Conservation (phyloP, 371 early-diverging fungal genomes). For the Mortierella sp. region DNA sequence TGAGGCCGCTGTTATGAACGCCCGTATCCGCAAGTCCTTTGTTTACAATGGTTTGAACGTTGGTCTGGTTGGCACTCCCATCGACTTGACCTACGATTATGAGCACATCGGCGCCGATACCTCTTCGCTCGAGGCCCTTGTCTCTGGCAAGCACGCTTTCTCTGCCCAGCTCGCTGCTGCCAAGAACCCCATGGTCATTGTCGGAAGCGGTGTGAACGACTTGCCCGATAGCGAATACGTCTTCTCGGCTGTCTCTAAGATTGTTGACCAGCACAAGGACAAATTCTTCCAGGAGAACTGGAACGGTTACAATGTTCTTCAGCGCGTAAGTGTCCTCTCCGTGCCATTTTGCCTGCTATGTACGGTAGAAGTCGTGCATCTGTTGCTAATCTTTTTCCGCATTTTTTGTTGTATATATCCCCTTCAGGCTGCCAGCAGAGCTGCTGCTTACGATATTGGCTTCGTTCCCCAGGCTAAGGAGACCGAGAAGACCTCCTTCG, state of each 20-base stretch:
- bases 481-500: conserved; percentile 70
- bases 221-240: conserved; percentile 76
- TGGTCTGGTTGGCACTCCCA: conserved; percentile 83
- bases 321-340: conserved; percentile 69
- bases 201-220: conserved; percentile 88
- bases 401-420: conserved; percentile 5
- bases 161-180: conserved; percentile 80
- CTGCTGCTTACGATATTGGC: conserved; percentile 94
- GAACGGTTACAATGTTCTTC: conserved; percentile 93
- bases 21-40: conserved; percentile 94
- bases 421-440: conserved; percentile 80
- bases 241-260: conserved; percentile 74
- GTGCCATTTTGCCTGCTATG: too few species aligned
- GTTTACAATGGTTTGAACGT: conserved; percentile 85
- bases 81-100: conserved; percentile 92
- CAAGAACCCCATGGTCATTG: conserved; percentile 92
- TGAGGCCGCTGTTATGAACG: conserved; percentile 96
- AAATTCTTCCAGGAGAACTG: conserved; percentile 83
- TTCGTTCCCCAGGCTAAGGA: conserved; percentile 73
- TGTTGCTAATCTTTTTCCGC: too few species aligned
- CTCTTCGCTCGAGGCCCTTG: conserved; percentile 76
- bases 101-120: conserved; percentile 83
- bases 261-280: conserved; percentile 75
- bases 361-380: too few species aligned
- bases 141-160: conserved; percentile 81